Base-by-base conservation (phyloP, 2,329 filamentous ascomycete genomes). In the Scedosporium boydii region DNA sequence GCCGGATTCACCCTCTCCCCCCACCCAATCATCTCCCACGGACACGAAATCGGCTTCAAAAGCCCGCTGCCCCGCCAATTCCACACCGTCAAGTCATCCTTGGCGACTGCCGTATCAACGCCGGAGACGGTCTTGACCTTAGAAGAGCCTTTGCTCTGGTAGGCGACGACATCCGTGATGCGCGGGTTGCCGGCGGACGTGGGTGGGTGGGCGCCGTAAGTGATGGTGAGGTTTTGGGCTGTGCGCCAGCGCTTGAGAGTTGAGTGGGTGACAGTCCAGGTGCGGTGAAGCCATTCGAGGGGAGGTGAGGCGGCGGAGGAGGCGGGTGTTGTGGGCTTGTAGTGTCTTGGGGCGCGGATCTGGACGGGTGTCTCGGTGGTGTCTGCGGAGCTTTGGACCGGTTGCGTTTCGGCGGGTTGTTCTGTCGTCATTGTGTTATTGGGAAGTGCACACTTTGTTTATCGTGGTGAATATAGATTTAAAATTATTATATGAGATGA, bases 11-110 rank as follows among this genome's bases (percentile, higher is more conserved):
- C 68, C 23, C 73, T 71, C 70, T 87, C 82, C 4, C 90, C 90
- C 80, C 85, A 93, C 3, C 88, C 90, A 18, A 96, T 74, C 1
- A 95, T 76, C 78, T 96, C 90, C 91, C 91, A 96, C 70, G 91
- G 86, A 56, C 84, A 87, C 16, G 79, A 82, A 27, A 89, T 88
- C 67, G 93, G 86, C 71, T 81, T 82, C 65, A 96, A 74, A 83
- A 82, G 84, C 7, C 90, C 89, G 69, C 86, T 90, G 7, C 91
- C 91, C 57, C 89, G 80, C 91, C 91, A 96, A 68, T 88, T 80
- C 86, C 89, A 90, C 41, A 75, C 77, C 27, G 74, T 78, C 56
- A 72, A 70, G 60, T 73, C 70, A 21, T 66, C 65, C 1, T 67
- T 56, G 23, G 65, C 71, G 71, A 66, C 71, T 12, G 74, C 74